phyloP scores from a whole-genome alignment of 768 basidiomycete species.

The Suillus sp. region DNA sequence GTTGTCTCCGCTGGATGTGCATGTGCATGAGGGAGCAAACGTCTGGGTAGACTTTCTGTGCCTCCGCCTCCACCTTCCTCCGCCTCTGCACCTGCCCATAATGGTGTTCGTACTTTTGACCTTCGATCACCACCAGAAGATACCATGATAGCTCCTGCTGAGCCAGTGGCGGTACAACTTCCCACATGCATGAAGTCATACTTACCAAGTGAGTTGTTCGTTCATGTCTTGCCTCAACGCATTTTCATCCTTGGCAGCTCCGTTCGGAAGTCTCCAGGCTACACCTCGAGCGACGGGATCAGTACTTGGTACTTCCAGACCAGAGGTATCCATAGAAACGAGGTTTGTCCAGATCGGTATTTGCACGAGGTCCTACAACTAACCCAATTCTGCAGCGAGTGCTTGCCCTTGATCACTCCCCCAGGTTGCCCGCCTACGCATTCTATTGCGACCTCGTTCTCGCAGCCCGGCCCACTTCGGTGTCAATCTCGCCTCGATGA shows the following conservation, averaged over 20 bases:
- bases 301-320: constrained; percentile 16
- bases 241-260: constrained; percentile 16
- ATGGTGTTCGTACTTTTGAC: constrained; percentile 20
- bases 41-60: constrained; percentile 31
- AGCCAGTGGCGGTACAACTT: constrained; percentile 31
- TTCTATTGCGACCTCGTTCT: constrained; percentile 27
- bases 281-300: constrained; percentile 22
- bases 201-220: constrained; percentile 20
- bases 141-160: constrained; percentile 23
- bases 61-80: constrained; percentile 12
- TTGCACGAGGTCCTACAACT: not conserved
- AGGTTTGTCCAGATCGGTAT: constrained; percentile 27
- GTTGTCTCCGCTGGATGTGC: no score
- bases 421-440: constrained; percentile 31
- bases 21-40: constrained; percentile 29
- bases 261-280: constrained; percentile 19
- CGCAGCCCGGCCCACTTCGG: constrained; percentile 16
- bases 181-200: constrained; percentile 38
- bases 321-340: constrained; percentile 14
- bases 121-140: constrained; percentile 38
- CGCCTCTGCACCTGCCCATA: not conserved
- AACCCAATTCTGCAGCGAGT: constrained; percentile 44
- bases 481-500: constrained; percentile 26
- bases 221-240: not conserved
- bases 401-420: constrained; percentile 49